Evolutionary conservation across 331 rosid genomes (phyloP), one percentile per base, ranked within the genome.

Genomic region (Acacia concinna): DNA sequence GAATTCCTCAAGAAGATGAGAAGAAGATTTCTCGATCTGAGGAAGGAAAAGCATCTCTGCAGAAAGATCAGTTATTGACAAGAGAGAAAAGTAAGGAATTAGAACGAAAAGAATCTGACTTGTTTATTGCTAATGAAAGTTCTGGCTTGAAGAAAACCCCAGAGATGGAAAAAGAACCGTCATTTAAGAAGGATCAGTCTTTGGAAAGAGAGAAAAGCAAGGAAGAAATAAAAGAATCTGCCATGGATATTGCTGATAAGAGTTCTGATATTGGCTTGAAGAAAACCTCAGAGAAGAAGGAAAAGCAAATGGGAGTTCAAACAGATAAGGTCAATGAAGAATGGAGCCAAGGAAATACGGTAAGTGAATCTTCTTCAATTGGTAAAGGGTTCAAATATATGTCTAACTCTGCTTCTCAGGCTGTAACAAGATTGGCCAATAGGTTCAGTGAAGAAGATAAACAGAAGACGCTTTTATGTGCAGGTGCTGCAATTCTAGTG

Each of bases 401-500:
- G 77, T 74, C 79, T 21, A 27, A 32, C 18, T 78, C 81, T 27
- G 73, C 88, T 51, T 74, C 83, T 78, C 73, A 81, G 74, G 64
- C 73, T 25, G 60, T 83, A 70, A 84, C 81, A 34, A 79, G 41
- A 64, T 54, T 77, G 17, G 41, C 35, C 3, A 75, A 15, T 44
- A 79, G 78, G 83, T 73, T 87, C 64, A 86, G 62, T 31, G 82
- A 86, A 27, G 93, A 85, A 23, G 88, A 87, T 54, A 89, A 60
- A 76, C 86, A 83, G 51, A 62, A 80, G 51, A 62, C n/a, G 81
- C 44, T 91, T 30, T 73, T 89, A 59, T 89, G 85, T 46, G 28
- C 81, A 21, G 87, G 88, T 68, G 89, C 83, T 14, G 86, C 92
- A 31, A 84, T 85, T 80, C 73, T 89, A 8, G 91, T 84, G 35